Evolutionary conservation across 768 basidiomycete genomes (phyloP).

Genomic region (Saitozyma podzolica): DNA sequence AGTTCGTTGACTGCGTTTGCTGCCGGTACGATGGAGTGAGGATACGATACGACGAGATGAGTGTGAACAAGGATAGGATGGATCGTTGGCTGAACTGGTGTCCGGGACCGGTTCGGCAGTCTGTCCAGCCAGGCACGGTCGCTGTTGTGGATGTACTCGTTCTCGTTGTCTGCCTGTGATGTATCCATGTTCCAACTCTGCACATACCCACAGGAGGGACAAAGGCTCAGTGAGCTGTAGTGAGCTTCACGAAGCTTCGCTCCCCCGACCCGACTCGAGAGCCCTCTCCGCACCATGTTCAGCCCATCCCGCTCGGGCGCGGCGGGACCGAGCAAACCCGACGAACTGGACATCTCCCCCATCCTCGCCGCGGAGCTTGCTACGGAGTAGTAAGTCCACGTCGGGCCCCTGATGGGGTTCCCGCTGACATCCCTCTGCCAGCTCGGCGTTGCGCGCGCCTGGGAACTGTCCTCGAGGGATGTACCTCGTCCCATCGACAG

Average conservation of each 20-base stretch:
- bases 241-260: neutral
- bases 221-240: neutral
- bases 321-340: no score
- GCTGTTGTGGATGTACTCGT: no score
- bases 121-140: no score
- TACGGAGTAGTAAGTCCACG: slow-evolving; percentile 27
- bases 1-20: neutral
- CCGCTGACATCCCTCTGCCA: slow-evolving; percentile 3
- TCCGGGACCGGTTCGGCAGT: no score
- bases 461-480: slow-evolving; percentile 38
- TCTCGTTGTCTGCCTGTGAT: no score
- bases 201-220: neutral
- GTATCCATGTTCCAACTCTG: neutral
- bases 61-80: no score
- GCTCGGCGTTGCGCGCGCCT: slow-evolving; percentile 28
- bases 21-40: neutral
- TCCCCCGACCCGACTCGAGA: neutral
- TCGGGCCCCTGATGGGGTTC: neutral
- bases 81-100: no score
- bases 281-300: neutral
- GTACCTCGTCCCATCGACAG: slow-evolving; percentile 34
- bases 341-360: slow-evolving; percentile 12
- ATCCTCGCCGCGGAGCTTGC: slow-evolving; percentile 23
- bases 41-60: no score
- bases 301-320: no score